Conservation (phyloP, 1,284 basidiomycete species). For the Trichosporon inkin region DNA sequence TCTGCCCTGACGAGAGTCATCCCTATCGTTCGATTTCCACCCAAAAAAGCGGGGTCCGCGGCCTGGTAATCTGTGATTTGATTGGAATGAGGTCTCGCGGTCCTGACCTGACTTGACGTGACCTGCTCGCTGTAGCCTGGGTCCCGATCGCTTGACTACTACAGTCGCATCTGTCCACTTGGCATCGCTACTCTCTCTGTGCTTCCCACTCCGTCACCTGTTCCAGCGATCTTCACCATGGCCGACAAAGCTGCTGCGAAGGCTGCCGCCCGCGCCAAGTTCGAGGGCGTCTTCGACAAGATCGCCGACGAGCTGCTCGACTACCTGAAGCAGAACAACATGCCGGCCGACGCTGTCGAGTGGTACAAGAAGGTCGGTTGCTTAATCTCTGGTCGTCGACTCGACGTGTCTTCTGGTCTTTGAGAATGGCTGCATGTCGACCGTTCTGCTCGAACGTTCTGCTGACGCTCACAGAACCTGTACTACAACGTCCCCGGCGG, state of each 20-base stretch:
- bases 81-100: too few species aligned
- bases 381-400: background rate
- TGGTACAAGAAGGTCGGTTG: conserved; percentile 70
- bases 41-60: too few species aligned
- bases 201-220: background rate
- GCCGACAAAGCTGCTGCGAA: conserved; percentile 27
- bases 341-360: conserved; percentile 75
- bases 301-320: conserved; percentile 59
- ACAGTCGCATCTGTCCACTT: background rate
- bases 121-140: background rate
- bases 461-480: conserved; percentile 60
- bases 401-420: background rate
- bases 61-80: too few species aligned
- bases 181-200: background rate
- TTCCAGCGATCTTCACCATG: too few species aligned
- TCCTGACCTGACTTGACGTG: background rate
- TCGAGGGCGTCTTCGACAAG: conserved; percentile 55
- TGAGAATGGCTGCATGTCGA: background rate
- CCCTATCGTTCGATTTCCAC: conserved; percentile 6
- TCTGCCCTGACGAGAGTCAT: background rate
- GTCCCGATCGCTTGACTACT: background rate
- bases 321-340: conserved; percentile 62
- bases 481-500: conserved; percentile 94
- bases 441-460: background rate
- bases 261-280: conserved; percentile 36